phyloP scores from a whole-genome alignment of 768 basidiomycete species.

The Daedaleopsis nitida region DNA sequence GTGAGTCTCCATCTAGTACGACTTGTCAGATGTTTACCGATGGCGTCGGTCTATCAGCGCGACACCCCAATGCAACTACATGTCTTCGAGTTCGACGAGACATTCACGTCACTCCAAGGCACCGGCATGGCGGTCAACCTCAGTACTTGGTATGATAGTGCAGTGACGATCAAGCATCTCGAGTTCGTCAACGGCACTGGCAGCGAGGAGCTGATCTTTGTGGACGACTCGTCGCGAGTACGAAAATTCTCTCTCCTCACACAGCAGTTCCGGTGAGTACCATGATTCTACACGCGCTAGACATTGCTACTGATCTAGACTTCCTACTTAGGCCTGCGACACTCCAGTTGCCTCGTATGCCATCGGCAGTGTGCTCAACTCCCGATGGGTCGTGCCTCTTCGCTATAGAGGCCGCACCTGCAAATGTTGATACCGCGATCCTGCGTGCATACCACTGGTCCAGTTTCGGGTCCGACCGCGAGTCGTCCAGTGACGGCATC shows the following conservation, averaged over 20 bases:
- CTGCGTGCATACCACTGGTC: constrained; percentile 53
- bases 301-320: no score
- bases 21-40: no score
- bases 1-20: no score
- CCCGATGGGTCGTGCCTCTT: constrained; percentile 60
- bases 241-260: constrained; percentile 58
- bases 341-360: constrained; percentile 39
- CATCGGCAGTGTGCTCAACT: constrained; percentile 42
- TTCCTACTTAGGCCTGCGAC: constrained; percentile 54
- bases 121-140: constrained; percentile 45
- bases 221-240: constrained; percentile 45
- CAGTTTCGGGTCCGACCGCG: constrained; percentile 62
- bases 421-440: constrained; percentile 13
- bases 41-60: no score
- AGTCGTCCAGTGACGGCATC: constrained; percentile 47
- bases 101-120: constrained; percentile 41
- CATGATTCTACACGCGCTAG: no score
- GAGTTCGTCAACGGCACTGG: constrained; percentile 47
- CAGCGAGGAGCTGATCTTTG: constrained; percentile 52
- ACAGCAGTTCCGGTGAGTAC: constrained; percentile 51
- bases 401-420: constrained; percentile 26
- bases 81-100: constrained; percentile 50
- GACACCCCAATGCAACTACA: constrained; percentile 37
- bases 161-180: constrained; percentile 34
- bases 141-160: constrained; percentile 42